phyloP scores from a whole-genome alignment of 164 flowering plant genomes.

The Macadamia integrifolia region DNA sequence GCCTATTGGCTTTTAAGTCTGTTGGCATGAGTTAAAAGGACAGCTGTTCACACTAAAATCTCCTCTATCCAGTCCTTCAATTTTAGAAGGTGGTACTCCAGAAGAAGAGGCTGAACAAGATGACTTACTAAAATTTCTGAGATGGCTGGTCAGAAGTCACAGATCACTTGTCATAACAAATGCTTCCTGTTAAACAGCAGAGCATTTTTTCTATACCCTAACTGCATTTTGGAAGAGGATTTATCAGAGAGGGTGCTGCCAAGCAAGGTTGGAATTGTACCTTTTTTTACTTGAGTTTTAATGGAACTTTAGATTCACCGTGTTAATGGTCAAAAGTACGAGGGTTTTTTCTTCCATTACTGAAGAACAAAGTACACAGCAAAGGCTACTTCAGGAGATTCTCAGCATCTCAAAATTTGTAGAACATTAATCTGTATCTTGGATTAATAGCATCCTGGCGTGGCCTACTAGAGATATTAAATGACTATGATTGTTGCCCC shows the following conservation, averaged over 20 bases:
- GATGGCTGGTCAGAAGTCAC: background rate
- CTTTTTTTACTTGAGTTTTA: background rate
- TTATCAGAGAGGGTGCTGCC: background rate
- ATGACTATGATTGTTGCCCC: no score
- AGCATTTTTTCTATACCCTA: background rate
- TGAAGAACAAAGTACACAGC: background rate
- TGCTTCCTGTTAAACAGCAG: background rate
- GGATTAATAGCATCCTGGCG: no score
- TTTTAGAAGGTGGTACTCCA: background rate
- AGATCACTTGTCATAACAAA: constrained; percentile 1
- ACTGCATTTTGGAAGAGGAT: background rate
- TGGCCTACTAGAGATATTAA: no score
- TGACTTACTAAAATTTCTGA: background rate
- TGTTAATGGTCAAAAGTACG: background rate
- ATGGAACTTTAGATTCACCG: background rate
- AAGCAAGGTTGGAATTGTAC: background rate
- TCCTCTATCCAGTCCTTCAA: background rate
- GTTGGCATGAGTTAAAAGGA: background rate
- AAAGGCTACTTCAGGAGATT: no score
- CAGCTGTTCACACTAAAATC: background rate
- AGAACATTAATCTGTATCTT: no score
- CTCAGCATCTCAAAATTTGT: no score
- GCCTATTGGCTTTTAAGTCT: constrained; percentile 8
- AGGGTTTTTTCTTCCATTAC: background rate
- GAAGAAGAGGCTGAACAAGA: background rate